phyloP scores from a whole-genome alignment of 768 basidiomycete genomes.

The Hortiboletus campestris region DNA sequence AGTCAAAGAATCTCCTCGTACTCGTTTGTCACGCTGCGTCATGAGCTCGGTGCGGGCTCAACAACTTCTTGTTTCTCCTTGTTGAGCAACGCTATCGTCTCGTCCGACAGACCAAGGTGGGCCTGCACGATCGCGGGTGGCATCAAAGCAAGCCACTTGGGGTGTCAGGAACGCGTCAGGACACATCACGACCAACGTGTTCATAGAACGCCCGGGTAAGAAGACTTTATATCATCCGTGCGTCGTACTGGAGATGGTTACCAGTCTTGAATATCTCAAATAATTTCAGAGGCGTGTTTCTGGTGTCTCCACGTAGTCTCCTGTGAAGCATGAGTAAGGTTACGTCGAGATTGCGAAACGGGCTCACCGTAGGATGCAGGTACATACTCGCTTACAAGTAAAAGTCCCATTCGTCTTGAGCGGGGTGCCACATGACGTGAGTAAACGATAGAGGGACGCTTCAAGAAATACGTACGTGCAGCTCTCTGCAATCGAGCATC shows the following conservation, averaged over 20 bases:
- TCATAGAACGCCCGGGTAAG: background rate
- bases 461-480: constrained; percentile 43
- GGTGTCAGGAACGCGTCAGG: background rate
- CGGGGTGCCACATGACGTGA: constrained; percentile 59
- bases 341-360: background rate
- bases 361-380: constrained; percentile 12
- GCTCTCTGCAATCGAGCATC: constrained; percentile 37
- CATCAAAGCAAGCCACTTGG: constrained; percentile 45
- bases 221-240: background rate
- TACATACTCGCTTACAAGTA: constrained; percentile 44
- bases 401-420: constrained; percentile 62
- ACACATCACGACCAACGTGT: background rate
- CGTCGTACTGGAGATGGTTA: constrained; percentile 6
- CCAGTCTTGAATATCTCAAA: constrained; percentile 49
- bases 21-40: background rate
- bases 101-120: constrained; percentile 41
- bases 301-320: constrained; percentile 55
- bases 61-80: constrained; percentile 42
- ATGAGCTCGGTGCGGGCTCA: constrained; percentile 15
- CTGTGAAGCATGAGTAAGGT: constrained; percentile 15
- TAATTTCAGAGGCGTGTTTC: constrained; percentile 47
- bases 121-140: constrained; percentile 47
- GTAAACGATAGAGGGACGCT: background rate
- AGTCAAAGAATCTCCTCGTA: background rate
- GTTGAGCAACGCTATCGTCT: constrained; percentile 34